Base-by-base conservation (phyloP, 345 rosid genomes). In the Litchi chinensis region DNA sequence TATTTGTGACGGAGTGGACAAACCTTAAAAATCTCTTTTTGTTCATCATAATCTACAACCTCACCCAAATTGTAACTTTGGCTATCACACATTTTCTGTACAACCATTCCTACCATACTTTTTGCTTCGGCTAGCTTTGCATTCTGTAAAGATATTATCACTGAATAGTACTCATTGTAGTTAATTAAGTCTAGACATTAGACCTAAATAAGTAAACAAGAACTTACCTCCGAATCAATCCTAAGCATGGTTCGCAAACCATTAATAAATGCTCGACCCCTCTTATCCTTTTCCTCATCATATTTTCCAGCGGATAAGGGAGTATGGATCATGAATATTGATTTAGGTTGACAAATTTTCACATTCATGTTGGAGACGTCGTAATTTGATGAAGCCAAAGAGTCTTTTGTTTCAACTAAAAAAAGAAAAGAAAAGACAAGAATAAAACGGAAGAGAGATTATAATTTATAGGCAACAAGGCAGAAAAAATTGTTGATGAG, bases 1-100 rank as follows among this genome's bases (percentile, higher is more conserved):
- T 19, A 57, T 5, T 57, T 57, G 63, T 57, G 6, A 40, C 1
- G 40, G 10, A 65, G 44, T 16, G 52, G n/a, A 1, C 37, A 32
- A 32, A 32, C 81, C 81, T 71, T 64, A 37, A 44, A 78, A 11
- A 39, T 21, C 32, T 16, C 15, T 10, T 52, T 78, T 39, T 71
- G 65, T 8, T 39, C 76, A 22, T 26, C 59, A 67, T 48, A 78
- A 21, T 16, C 59, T 56, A 44, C 50, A 22, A 78, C 76, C 44
- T 50, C 4, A 0, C 76, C 81, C 50, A 78, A 48, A 10, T 48
- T 64, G 11, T 48, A 13, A 2, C 41, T 39, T n/a, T 50, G 40
- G n/a, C 64, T 18, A 50, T 48, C 64, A 50, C 10, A 37, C 3
- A 63, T 46, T 15, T 40, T 78, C 12, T 9, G n/a, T 10, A 78